These are phyloP conservation scores for Nicotiana tabacum DNA, from an alignment of 257 asterid genomes.

Conservation along the genomic window DNA sequence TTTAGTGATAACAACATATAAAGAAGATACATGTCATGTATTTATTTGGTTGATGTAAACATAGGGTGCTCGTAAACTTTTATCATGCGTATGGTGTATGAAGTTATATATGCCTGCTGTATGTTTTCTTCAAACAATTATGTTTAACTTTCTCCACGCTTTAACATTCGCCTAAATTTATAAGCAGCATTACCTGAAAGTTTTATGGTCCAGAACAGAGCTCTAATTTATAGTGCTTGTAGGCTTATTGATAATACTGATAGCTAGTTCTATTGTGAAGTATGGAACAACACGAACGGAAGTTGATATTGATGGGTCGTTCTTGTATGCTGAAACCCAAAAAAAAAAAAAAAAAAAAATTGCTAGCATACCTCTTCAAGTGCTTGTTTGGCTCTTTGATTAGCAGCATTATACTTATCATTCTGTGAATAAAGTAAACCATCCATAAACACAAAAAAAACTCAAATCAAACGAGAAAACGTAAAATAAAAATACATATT, in stretches of 20 bases:
- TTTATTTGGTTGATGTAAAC: too few relatives aligned
- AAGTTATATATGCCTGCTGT: background rate
- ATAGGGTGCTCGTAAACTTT: too few relatives aligned
- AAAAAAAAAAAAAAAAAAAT: background rate
- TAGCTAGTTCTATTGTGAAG: slow-evolving; percentile 35
- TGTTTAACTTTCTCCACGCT: background rate
- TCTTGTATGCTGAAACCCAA: slow-evolving; percentile 63
- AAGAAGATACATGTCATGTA: too few relatives aligned
- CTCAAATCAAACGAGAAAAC: background rate
- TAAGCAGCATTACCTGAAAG: background rate
- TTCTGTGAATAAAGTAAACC: slow-evolving; percentile 31
- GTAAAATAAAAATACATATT: too few relatives aligned
- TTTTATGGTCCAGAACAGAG: background rate
- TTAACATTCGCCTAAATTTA: background rate
- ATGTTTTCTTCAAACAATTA: background rate
- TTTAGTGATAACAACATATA: too few relatives aligned
- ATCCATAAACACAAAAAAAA: background rate
- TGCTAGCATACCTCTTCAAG: slow-evolving; percentile 58
- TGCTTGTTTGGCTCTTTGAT: slow-evolving; percentile 85
- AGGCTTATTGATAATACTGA: slow-evolving; percentile 16
- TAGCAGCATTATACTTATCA: slow-evolving; percentile 76
- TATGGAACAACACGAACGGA: slow-evolving; percentile 85
- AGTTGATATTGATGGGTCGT: slow-evolving; percentile 84
- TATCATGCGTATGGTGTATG: background rate
- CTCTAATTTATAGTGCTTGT: background rate